phyloP scores from a whole-genome alignment of 2,329 filamentous ascomycete genomes.

The Chrysoporthe cubensis region DNA sequence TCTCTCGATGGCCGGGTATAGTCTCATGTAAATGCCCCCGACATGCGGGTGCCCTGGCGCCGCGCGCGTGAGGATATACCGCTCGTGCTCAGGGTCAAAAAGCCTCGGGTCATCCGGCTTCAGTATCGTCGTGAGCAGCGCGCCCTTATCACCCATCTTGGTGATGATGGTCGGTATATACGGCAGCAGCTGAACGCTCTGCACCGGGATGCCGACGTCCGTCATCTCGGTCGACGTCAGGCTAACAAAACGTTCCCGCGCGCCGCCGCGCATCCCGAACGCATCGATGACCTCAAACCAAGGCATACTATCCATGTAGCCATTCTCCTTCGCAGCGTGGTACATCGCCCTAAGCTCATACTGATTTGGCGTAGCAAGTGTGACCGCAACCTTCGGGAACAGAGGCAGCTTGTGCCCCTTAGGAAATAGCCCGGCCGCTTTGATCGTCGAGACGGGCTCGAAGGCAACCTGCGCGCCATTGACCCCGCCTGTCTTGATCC shows the following conservation, averaged over 20 bases:
- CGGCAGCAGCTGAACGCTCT: constrained; percentile 81
- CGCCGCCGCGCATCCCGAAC: constrained; percentile 73
- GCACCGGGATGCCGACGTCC: constrained; percentile 80
- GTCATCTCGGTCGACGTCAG: constrained; percentile 71
- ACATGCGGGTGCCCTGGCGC: constrained; percentile 55
- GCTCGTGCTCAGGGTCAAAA: constrained; percentile 61
- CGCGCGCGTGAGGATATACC: constrained; percentile 73
- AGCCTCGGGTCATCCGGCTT: constrained; percentile 69
- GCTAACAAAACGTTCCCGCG: constrained; percentile 71
- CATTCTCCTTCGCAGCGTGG: constrained; percentile 65
- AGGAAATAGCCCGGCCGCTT: constrained; percentile 72
- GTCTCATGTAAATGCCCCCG: constrained; percentile 81
- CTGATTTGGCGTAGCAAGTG: constrained; percentile 81
- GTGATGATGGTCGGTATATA: constrained; percentile 85
- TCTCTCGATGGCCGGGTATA: constrained; percentile 68
- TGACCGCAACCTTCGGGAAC: constrained; percentile 67
- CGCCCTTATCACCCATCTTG: constrained; percentile 78
- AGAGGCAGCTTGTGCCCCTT: constrained; percentile 47
- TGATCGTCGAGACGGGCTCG: constrained; percentile 86
- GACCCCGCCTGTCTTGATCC: constrained; percentile 65
- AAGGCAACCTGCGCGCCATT: constrained; percentile 69
- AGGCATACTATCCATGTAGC: constrained; percentile 66
- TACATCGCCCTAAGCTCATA: constrained; percentile 84
- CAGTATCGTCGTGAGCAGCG: constrained; percentile 75
- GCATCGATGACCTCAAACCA: constrained; percentile 85